phyloP scores from a whole-genome alignment of 1,284 basidiomycete genomes.

The Trametes hirsuta region DNA sequence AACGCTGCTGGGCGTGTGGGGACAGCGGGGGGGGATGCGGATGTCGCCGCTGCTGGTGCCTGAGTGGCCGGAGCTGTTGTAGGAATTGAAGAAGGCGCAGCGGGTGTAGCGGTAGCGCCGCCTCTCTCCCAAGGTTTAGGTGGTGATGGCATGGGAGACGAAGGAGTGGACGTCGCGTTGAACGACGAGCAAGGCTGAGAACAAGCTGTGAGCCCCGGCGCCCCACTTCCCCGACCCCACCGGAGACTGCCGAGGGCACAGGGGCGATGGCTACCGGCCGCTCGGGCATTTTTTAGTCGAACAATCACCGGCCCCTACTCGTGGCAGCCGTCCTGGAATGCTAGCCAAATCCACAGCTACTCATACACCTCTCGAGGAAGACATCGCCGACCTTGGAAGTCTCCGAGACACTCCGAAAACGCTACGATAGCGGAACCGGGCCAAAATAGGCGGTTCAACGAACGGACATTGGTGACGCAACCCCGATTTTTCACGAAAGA shows the following conservation, averaged over 20 bases:
- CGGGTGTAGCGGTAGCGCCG: conserved; percentile 41
- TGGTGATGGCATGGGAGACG: conserved; percentile 65
- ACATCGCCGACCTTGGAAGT: too few species aligned
- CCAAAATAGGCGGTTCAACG: too few species aligned
- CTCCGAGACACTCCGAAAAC: too few species aligned
- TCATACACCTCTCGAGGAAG: too few species aligned
- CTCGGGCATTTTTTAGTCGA: too few species aligned
- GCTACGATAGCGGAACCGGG: too few species aligned
- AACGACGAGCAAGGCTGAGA: conserved; percentile 4
- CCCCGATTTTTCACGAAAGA: too few species aligned
- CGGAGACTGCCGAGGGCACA: conserved; percentile 3
- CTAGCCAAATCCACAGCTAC: too few species aligned
- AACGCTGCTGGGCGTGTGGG: conserved; percentile 48
- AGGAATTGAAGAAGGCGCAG: conserved; percentile 24
- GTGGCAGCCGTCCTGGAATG: too few species aligned
- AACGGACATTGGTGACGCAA: too few species aligned
- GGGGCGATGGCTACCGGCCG: too few species aligned
- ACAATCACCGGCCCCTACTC: too few species aligned
- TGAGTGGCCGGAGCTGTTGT: conserved; percentile 32
- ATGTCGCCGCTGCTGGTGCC: conserved; percentile 25
- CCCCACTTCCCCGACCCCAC: neutral
- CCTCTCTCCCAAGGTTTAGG: conserved; percentile 85
- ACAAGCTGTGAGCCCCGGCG: neutral
- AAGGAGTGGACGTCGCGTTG: neutral
- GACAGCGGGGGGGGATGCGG: conserved; percentile 31